Evolutionary conservation across 306 rosid genomes (phyloP).

Genomic region (Lathyrus tuberosus): DNA sequence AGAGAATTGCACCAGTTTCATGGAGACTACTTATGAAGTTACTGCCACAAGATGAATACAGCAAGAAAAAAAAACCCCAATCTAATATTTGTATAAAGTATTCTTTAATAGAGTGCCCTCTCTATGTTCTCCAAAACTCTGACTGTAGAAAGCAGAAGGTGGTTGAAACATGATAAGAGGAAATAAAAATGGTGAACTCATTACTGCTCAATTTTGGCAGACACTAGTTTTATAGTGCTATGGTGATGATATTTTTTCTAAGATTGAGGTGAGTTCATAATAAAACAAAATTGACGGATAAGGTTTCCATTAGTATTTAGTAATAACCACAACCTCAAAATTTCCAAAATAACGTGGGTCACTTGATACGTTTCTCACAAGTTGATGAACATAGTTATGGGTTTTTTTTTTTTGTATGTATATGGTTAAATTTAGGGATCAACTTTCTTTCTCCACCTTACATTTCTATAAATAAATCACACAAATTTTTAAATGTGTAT

Average conservation of each 20-base stretch:
- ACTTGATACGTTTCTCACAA: not conserved
- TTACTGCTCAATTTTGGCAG: not conserved
- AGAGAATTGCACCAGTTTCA: conserved; percentile 35
- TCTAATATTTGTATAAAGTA: not conserved
- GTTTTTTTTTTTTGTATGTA: not conserved
- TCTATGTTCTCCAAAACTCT: not conserved
- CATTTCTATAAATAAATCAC: not conserved
- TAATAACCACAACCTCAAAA: conserved; percentile 24
- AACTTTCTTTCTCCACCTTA: not conserved
- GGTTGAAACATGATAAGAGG: conserved; percentile 23
- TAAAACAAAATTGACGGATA: conserved; percentile 33
- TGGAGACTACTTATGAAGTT: conserved; percentile 13
- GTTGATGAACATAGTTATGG: not conserved
- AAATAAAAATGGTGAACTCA: conserved; percentile 15
- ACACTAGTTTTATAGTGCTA: not conserved
- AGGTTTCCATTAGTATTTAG: conserved; percentile 25
- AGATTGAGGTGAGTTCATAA: conserved; percentile 2
- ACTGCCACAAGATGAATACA: conserved; percentile 12
- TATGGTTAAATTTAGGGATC: not conserved
- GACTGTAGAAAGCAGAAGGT: not conserved
- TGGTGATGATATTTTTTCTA: conserved; percentile 31
- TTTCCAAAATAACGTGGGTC: conserved; percentile 7
- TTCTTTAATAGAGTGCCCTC: conserved; percentile 3
- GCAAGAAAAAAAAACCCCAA: not conserved
- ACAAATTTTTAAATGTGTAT: not conserved